These are phyloP conservation scores for Tolypocladium album DNA, from an alignment of 2,329 filamentous ascomycete species.

Conservation along the genomic window DNA sequence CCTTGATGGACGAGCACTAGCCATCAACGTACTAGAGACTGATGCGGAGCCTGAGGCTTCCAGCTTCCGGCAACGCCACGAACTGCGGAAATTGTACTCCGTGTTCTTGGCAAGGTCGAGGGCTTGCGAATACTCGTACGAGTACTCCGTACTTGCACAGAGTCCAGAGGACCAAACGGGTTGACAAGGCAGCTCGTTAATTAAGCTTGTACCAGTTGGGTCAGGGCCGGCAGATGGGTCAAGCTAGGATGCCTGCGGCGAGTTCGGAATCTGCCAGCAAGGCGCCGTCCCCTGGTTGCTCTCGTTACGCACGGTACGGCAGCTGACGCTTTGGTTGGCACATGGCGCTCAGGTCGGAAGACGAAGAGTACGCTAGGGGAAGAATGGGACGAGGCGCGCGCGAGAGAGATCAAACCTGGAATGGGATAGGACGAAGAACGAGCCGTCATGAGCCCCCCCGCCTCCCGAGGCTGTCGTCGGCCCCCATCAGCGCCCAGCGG, in stretches of 20 bases:
- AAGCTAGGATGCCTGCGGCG: background rate
- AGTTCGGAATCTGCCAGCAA: constrained; percentile 3
- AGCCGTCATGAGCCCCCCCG: constrained; percentile 1
- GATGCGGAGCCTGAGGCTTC: background rate
- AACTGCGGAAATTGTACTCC: background rate
- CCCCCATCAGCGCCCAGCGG: background rate
- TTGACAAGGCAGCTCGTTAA: background rate
- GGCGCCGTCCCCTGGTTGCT: background rate
- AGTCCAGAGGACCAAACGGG: background rate
- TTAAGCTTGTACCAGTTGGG: background rate
- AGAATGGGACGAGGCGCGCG: background rate
- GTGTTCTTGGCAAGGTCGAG: background rate
- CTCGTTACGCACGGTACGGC: background rate
- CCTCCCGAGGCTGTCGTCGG: background rate
- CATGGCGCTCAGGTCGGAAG: background rate
- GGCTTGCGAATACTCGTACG: background rate
- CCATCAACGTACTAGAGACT: background rate
- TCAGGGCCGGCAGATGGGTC: background rate
- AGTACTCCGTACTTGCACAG: background rate
- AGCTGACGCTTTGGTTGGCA: background rate
- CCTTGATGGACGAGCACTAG: background rate
- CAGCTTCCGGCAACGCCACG: background rate
- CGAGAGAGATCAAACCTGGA: background rate
- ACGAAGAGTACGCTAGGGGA: background rate
- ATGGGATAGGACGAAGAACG: constrained; percentile 1